Conservation (phyloP, 306 rosid species). For the Gastrolobium bilobum region DNA sequence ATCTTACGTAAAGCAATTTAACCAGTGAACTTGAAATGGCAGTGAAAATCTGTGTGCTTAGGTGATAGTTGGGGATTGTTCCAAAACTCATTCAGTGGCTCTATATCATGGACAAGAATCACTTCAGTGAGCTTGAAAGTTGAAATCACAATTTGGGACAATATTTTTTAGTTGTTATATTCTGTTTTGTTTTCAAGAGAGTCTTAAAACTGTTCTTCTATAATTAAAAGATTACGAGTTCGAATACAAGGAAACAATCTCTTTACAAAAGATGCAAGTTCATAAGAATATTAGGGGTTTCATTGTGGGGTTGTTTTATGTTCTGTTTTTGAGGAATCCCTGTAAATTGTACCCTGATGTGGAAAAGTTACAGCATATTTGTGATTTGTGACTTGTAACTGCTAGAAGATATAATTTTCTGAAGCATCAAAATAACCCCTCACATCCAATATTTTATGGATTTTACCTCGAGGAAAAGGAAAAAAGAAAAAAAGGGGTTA, state of each 20-base stretch:
- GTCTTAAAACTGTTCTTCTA: too few species aligned
- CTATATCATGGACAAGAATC: neutral
- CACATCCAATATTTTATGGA: neutral
- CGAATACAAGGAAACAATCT: too few species aligned
- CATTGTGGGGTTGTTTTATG: too few species aligned
- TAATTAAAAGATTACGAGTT: too few species aligned
- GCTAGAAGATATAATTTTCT: conserved; percentile 21
- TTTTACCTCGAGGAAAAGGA: neutral
- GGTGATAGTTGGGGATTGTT: conserved; percentile 25
- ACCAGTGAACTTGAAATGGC: conserved; percentile 27
- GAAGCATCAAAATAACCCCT: conserved; percentile 3
- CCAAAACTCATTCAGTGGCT: conserved; percentile 12
- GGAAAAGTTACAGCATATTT: neutral
- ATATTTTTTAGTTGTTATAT: neutral
- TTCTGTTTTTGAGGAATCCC: neutral
- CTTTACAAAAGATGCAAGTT: too few species aligned
- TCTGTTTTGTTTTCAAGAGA: too few species aligned
- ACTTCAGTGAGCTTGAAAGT: neutral
- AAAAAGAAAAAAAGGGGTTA: neutral
- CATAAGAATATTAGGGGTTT: too few species aligned
- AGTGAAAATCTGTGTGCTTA: conserved; percentile 25
- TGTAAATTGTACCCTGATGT: conserved; percentile 4
- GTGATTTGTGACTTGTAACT: conserved; percentile 14
- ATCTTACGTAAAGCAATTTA: conserved; percentile 7
- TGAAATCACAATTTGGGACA: neutral